Evolutionary conservation across 495 filamentous ascomycete genomes (phyloP), one percentile per base, ranked within the genome.

Genomic region (Talaromyces nanjingensis): DNA sequence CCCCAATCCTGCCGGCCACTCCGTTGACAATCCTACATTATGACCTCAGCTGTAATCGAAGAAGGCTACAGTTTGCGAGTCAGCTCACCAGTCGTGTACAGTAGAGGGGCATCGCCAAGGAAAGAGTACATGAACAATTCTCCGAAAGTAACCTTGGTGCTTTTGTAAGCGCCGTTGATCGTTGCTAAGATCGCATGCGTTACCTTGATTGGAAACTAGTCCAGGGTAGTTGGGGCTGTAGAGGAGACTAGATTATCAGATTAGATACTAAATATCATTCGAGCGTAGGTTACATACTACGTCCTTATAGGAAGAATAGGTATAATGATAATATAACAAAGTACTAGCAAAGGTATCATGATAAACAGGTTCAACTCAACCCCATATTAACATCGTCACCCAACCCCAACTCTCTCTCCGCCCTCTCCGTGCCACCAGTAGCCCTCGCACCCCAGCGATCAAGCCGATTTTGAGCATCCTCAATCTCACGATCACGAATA

Each of bases 381-480:
- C 76, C 81, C 81, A 84, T 84, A 63, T 80, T 79, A 7, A 81
- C 72, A 59, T 84, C 81, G 68, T 84, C 81, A 14, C 80, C 78
- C 34, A 81, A 61, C 4, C 81, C 81, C 69, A 78, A 68, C 68
- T 80, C 73, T 59, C 79, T 59, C 67, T 79, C 74, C 47, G 74
- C 75, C 64, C 80, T 67, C 60, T 79, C 77, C 5, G 73, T 80
- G 0, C 77, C 77, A 16, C 71, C 77, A 0, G 70, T 64, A 18
- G 78, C 78, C 12, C 77, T 67, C 12, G 74, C 66, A 8, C 70
- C 73, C 79, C 79, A 81, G 1, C 67, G 71, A 69, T 81, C 77
- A 59, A 73, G 70, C 20, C 71, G 77, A 60, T 81, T 77, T 25
- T 82, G 80, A 31, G 78, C 77, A 59, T 85, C 80, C 0, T 80